Evolutionary conservation across 208 protist genomes (phyloP), one percentile per base, ranked within the genome.

Genomic region (Leishmania turanica): DNA sequence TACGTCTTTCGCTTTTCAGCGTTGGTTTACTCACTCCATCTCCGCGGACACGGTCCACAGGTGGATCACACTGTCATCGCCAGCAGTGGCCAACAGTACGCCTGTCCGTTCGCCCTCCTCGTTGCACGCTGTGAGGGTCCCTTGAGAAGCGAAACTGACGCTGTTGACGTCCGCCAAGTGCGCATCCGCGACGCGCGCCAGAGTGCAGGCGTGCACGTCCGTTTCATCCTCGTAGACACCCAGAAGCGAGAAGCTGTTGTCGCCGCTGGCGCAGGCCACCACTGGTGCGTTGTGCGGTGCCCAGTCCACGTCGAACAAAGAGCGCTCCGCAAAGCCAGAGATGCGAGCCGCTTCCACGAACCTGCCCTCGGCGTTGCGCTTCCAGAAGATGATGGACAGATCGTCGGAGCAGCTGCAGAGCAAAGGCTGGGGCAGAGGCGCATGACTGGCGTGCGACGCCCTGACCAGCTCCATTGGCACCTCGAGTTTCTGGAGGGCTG

Each of bases 331-430:
- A 71, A 94, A 90, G 37, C 90, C 91, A 17, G 83, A 84, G 40
- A 70, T 53, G n/a, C 86, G 79, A 9, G 83, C 81, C 0, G 89
- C 87, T 21, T 75, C 62, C 58, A 82, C 83, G 65, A 92, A 96
- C 34, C 56, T 84, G 17, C 84, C 87, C 47, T 85, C 79, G 24
- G 71, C 79, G 71, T 88, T 84, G 51, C 91, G 80, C 45, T 84
- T 73, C 88, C 93, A 98, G 68, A 97, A 93, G 31, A 86, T 87
- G 31, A 96, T 82, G 54, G 54, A 89, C 11, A 82, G 60, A 79
- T 97, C 96, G 68, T 96, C 94, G 5, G 92, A 94, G 83, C 91
- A 93, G 69, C 90, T 92, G 78, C 90, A 94, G 0, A 98, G 75
- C 37, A 96, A 62, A 9, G 91, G 91, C 79, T 89, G 86, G 3